A percentile compares a stretch with the other conserved stretches of the same genome.
Conservation (phyloP, 1,139 yeast species). For the Ashbya aceris region DNA sequence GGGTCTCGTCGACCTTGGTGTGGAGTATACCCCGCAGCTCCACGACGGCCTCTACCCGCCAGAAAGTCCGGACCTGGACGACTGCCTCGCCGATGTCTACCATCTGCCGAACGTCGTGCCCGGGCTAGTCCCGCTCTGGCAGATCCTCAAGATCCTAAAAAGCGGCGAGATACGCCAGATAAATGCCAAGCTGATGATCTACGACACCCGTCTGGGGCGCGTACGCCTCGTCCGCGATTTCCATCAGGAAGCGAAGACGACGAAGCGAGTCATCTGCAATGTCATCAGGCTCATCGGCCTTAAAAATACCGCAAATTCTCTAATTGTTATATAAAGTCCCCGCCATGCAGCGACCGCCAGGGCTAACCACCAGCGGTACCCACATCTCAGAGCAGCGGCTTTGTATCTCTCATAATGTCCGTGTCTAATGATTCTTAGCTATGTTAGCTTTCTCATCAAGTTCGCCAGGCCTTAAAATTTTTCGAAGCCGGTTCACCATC, state of each 20-base stretch:
- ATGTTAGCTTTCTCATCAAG: no score
- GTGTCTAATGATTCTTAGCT: no score
- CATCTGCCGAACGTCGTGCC: constrained; percentile 42
- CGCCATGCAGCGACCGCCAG: neutral
- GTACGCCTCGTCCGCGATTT: constrained; percentile 19
- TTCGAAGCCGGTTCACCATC: no score
- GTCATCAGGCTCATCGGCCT: constrained; percentile 38
- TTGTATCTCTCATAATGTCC: no score
- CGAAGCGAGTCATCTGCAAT: constrained; percentile 32
- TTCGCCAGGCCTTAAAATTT: no score
- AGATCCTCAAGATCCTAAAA: constrained; percentile 31
- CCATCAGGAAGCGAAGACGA: constrained; percentile 13
- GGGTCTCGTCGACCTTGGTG: constrained; percentile 20
- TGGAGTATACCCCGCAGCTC: constrained; percentile 12
- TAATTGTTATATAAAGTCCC: constrained; percentile 19
- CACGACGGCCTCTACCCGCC: constrained; percentile 19
- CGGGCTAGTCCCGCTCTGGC: constrained; percentile 43
- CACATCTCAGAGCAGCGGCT: no score
- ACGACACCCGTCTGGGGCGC: constrained; percentile 16
- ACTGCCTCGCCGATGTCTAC: constrained; percentile 8
- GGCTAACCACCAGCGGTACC: no score
- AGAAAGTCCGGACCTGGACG: constrained; percentile 5
- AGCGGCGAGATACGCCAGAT: constrained; percentile 17
- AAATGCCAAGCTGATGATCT: constrained; percentile 19
- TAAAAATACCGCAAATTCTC: constrained; percentile 25